Percentiles rank a stretch among this genome's conserved stretches.
Conservation (phyloP, 1,139 yeast species). For the Candida pseudoviswanathii region DNA sequence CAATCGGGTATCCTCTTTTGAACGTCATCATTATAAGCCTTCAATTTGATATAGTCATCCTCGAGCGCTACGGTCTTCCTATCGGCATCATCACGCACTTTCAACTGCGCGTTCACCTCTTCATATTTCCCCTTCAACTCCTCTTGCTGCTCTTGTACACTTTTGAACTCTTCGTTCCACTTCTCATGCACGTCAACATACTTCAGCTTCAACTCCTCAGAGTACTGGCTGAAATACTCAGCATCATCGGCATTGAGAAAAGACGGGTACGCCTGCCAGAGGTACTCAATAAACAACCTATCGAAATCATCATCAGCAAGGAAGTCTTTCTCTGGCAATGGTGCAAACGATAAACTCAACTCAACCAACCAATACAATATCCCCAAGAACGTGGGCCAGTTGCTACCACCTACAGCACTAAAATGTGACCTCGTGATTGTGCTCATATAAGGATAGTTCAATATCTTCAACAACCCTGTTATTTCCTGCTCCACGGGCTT, state of each 20-base stretch:
- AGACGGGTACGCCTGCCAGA: constrained; percentile 65
- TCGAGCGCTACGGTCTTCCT: constrained; percentile 66
- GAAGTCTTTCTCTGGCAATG: constrained; percentile 25
- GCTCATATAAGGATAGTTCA: constrained; percentile 81
- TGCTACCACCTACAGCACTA: constrained; percentile 89
- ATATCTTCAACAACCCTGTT: constrained; percentile 59
- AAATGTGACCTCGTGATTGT: constrained; percentile 81
- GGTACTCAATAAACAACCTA: constrained; percentile 65
- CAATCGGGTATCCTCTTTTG: constrained; percentile 65
- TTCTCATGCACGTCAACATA: constrained; percentile 44
- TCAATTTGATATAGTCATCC: constrained; percentile 70
- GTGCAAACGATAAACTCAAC: constrained; percentile 51
- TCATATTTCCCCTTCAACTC: constrained; percentile 34
- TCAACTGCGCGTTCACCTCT: constrained; percentile 31
- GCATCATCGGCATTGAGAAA: constrained; percentile 64
- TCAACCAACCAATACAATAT: constrained; percentile 79
- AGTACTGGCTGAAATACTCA: constrained; percentile 59
- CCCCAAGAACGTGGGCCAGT: constrained; percentile 85
- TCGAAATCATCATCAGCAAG: constrained; percentile 50
- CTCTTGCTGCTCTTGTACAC: constrained; percentile 45
- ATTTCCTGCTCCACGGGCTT: constrained; percentile 73
- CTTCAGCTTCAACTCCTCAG: constrained; percentile 57
- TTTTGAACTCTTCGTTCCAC: constrained; percentile 39
- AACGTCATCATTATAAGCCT: constrained; percentile 70
- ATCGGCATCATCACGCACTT: constrained; percentile 39